Evolutionary conservation across 345 rosid genomes (phyloP).

Genomic region (Boechera retrofracta): DNA sequence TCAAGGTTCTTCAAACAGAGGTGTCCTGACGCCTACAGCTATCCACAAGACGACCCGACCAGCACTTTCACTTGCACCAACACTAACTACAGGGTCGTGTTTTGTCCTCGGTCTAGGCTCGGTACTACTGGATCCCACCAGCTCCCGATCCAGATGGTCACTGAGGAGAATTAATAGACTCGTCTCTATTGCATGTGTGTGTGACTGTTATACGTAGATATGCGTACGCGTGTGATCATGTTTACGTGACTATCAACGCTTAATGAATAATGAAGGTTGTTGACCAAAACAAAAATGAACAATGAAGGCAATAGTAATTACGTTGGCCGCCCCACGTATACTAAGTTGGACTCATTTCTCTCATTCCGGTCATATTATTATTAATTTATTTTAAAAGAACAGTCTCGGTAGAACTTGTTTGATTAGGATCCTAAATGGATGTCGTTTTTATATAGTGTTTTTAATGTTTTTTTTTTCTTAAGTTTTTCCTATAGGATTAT

Average conservation of each 20-base stretch:
- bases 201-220: conserved; percentile 18
- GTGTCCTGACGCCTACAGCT: conserved; percentile 49
- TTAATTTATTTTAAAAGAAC: not conserved
- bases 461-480: too few species aligned
- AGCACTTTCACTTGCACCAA: conserved; percentile 51
- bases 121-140: not conserved
- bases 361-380: not conserved
- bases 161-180: conserved; percentile 9
- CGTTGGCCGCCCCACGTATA: conserved; percentile 3
- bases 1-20: conserved; percentile 50
- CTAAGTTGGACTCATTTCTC: not conserved
- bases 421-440: not conserved
- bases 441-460: not conserved
- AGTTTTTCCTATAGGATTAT: not conserved
- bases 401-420: not conserved
- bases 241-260: conserved; percentile 33
- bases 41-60: conserved; percentile 51
- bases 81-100: conserved; percentile 52
- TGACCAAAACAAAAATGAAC: too few species aligned
- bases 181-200: not conserved
- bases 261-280: not conserved
- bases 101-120: conserved; percentile 46
- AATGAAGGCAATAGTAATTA: conserved; percentile 32
- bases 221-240: conserved; percentile 37
- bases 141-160: conserved; percentile 23